phyloP scores from a whole-genome alignment of 768 basidiomycete genomes.

The Tremella mesenterica region DNA sequence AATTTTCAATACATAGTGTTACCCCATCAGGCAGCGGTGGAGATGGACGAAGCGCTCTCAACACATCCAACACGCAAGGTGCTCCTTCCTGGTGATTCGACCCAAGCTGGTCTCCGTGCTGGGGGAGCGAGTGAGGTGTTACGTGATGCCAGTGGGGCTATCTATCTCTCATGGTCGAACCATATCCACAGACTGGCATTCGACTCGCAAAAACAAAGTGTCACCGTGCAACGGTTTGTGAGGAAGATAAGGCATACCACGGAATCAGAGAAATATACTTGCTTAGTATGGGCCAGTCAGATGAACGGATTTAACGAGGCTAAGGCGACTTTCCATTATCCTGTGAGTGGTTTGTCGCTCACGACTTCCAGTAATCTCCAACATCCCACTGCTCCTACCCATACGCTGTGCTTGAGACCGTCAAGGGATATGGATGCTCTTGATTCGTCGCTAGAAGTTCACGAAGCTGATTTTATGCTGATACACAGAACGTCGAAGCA shows the following conservation, averaged over 20 bases:
- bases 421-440: neutral
- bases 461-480: slow-evolving; percentile 4
- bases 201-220: slow-evolving; percentile 62
- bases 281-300: slow-evolving; percentile 86
- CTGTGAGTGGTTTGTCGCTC: slow-evolving; percentile 49
- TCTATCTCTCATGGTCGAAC: slow-evolving; percentile 89
- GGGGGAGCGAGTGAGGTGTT: slow-evolving; percentile 45
- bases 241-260: slow-evolving; percentile 53
- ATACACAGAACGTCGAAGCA: slow-evolving; percentile 31
- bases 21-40: slow-evolving; percentile 26
- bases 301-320: slow-evolving; percentile 79
- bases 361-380: neutral
- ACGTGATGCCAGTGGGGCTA: slow-evolving; percentile 51
- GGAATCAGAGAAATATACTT: slow-evolving; percentile 65
- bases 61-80: slow-evolving; percentile 12
- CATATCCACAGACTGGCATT: slow-evolving; percentile 90
- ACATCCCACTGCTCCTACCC: neutral
- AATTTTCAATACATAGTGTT: slow-evolving; percentile 87
- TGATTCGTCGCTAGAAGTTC: slow-evolving; percentile 19
- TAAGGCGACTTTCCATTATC: slow-evolving; percentile 62
- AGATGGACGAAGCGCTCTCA: slow-evolving; percentile 52
- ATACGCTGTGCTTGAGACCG: no score
- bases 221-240: slow-evolving; percentile 79
- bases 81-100: slow-evolving; percentile 42
- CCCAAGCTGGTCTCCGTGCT: slow-evolving; percentile 53